Evolutionary conservation across 192 early-diverging fungal species (phyloP).

Genomic region (Cladochytrium replicatum): DNA sequence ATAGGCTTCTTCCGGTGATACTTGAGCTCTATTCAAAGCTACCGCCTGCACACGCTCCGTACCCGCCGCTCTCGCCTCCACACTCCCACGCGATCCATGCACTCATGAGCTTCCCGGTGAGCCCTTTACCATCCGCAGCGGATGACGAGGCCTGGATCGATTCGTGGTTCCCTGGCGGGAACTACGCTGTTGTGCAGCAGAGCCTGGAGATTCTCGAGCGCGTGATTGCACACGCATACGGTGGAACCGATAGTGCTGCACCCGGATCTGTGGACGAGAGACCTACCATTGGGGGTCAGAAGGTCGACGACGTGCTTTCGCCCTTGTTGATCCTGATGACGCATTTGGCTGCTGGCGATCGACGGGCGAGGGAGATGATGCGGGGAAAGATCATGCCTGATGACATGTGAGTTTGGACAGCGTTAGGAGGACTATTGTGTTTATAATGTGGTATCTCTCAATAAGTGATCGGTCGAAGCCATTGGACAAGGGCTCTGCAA

Average conservation of each 20-base stretch:
- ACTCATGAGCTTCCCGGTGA: constrained; percentile 48
- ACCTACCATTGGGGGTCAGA: constrained; percentile 17
- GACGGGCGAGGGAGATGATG: constrained; percentile 26
- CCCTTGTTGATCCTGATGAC: constrained; percentile 58
- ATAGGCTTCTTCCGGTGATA: constrained; percentile 27
- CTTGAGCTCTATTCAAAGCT: constrained; percentile 12
- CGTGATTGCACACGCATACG: constrained; percentile 17
- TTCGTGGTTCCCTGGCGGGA: constrained; percentile 22
- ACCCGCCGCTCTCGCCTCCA: constrained; percentile 53
- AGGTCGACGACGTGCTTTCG: constrained; percentile 55
- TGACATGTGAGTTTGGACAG: constrained; percentile 46
- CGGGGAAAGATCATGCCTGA: constrained; percentile 46
- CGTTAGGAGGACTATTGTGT: background rate
- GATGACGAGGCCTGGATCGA: background rate
- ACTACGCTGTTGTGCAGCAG: constrained; percentile 8
- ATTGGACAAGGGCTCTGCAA: constrained; percentile 50
- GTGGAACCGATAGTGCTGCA: constrained; percentile 2
- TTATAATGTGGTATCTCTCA: no score
- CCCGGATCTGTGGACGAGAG: constrained; percentile 26
- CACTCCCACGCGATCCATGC: constrained; percentile 70
- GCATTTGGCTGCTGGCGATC: constrained; percentile 44
- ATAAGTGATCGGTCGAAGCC: constrained; percentile 60
- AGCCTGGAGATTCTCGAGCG: constrained; percentile 10
- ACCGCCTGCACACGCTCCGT: constrained; percentile 8
- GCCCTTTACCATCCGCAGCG: constrained; percentile 23